These are phyloP conservation scores for Coemansia sp. DNA, from an alignment of 192 early-diverging fungal genomes.

Conservation along the genomic window DNA sequence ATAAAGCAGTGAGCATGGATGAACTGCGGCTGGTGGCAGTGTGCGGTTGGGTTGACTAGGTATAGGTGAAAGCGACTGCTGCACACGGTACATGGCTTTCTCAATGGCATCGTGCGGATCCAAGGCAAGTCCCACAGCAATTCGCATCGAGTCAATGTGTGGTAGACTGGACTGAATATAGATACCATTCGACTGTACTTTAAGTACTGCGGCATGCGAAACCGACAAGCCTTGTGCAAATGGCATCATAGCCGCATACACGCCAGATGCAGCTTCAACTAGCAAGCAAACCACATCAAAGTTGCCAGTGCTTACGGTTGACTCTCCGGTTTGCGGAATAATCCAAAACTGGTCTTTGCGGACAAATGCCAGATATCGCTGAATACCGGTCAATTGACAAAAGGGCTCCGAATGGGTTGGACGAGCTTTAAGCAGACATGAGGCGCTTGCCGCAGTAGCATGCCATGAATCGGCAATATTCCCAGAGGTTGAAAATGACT, in stretches of 20 bases:
- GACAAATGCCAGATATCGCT: slow-evolving; percentile 30
- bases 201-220: slow-evolving; percentile 6
- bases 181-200: not conserved
- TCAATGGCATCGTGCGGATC: slow-evolving; percentile 24
- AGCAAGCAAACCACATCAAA: slow-evolving; percentile 21
- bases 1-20: slow-evolving; percentile 2
- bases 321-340: slow-evolving; percentile 13
- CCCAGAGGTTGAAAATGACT: not conserved
- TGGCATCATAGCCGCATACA: slow-evolving; percentile 30
- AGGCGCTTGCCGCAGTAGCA: slow-evolving; percentile 16
- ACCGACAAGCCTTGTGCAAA: slow-evolving; percentile 5
- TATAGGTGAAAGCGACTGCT: slow-evolving; percentile 4
- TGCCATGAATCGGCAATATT: slow-evolving; percentile 33
- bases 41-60: not conserved
- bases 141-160: slow-evolving; percentile 8
- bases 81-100: slow-evolving; percentile 23
- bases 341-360: slow-evolving; percentile 41
- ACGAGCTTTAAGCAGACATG: slow-evolving; percentile 20
- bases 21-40: not conserved
- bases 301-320: slow-evolving; percentile 1
- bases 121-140: slow-evolving; percentile 19
- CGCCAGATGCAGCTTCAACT: slow-evolving; percentile 13
- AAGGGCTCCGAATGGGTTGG: not conserved
- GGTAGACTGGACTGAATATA: no score
- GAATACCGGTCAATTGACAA: slow-evolving; percentile 20